phyloP scores from a whole-genome alignment of 164 flowering plant genomes.

The Nymphaea thermarum region DNA sequence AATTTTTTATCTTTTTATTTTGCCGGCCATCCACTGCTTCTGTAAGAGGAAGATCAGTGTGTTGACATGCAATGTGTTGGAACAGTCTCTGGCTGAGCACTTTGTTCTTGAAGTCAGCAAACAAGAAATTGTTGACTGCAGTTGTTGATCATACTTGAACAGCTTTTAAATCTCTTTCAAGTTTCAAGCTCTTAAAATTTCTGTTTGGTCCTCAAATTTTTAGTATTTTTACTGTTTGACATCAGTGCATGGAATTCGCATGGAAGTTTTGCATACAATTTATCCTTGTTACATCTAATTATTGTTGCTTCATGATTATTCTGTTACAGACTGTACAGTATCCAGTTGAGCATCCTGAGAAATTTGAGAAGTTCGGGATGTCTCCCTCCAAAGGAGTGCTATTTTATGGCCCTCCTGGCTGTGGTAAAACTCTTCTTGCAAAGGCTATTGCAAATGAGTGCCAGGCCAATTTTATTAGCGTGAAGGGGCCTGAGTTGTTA shows the following conservation, averaged over 20 bases:
- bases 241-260: too few species aligned
- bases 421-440: slow-evolving; percentile 62
- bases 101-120: too few species aligned
- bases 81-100: neutral
- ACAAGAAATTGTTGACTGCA: too few species aligned
- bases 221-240: too few species aligned
- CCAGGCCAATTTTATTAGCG: slow-evolving; percentile 61
- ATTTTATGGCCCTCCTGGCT: slow-evolving; percentile 66
- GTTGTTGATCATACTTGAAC: too few species aligned
- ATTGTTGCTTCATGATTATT: neutral
- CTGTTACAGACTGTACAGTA: slow-evolving; percentile 55
- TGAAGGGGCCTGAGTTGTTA: slow-evolving; percentile 58
- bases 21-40: neutral
- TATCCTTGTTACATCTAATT: too few species aligned
- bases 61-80: neutral
- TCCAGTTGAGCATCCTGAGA: slow-evolving; percentile 75
- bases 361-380: slow-evolving; percentile 73
- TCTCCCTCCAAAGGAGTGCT: slow-evolving; percentile 71
- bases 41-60: neutral
- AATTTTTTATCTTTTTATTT: neutral
- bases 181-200: too few species aligned
- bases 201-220: too few species aligned
- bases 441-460: slow-evolving; percentile 74
- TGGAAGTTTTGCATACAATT: too few species aligned
- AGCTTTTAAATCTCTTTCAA: too few species aligned